Evolutionary conservation across 805 yeast genomes (phyloP).

Genomic region (Isabelozyma gotoi): DNA sequence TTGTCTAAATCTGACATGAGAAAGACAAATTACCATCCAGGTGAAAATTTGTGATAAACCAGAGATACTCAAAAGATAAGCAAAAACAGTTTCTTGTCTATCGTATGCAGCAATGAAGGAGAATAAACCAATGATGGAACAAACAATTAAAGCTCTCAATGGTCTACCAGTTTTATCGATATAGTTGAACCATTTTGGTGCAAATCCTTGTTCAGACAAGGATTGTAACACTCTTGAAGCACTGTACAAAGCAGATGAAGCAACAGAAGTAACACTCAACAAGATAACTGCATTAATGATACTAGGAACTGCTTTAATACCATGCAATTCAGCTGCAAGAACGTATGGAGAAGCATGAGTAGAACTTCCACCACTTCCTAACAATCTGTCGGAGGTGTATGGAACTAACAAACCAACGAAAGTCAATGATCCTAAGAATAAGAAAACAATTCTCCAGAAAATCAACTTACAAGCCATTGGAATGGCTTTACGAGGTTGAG

Average conservation of each 20-base stretch:
- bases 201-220: constrained; percentile 42
- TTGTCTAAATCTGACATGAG: constrained; percentile 41
- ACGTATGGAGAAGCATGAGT: constrained; percentile 44
- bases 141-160: constrained; percentile 32
- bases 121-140: constrained; percentile 35
- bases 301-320: constrained; percentile 37
- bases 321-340: constrained; percentile 41
- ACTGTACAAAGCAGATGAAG: constrained; percentile 42
- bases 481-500: constrained; percentile 38
- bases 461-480: constrained; percentile 42
- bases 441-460: constrained; percentile 35
- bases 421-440: constrained; percentile 39
- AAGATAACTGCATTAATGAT: constrained; percentile 43
- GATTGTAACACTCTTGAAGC: constrained; percentile 43
- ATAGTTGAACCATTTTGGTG: constrained; percentile 37
- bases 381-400: constrained; percentile 25
- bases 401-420: constrained; percentile 44
- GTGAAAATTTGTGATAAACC: constrained; percentile 44
- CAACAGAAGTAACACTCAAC: constrained; percentile 42
- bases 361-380: constrained; percentile 33
- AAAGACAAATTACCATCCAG: constrained; percentile 40
- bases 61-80: constrained; percentile 42
- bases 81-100: constrained; percentile 38
- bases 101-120: constrained; percentile 42
- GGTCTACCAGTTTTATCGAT: constrained; percentile 44